phyloP scores from a whole-genome alignment of 352 stramenopile genomes.

The Phytophthora melonis region DNA sequence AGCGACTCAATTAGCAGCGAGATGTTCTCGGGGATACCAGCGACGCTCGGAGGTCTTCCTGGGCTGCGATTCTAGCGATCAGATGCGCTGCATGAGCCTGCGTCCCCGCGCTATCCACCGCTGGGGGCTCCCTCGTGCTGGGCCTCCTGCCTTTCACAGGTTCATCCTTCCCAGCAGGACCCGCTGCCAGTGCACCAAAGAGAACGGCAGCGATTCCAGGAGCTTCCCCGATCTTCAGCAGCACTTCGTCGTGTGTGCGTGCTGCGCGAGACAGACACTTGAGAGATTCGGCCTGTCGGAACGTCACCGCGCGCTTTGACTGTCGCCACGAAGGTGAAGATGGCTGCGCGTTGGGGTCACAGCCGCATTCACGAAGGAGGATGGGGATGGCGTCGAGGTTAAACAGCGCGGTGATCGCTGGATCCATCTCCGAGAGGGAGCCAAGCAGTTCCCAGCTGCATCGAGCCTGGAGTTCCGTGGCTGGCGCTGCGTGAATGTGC shows the following conservation, averaged over 20 bases:
- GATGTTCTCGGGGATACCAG: conserved; percentile 69
- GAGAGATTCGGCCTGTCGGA: conserved; percentile 61
- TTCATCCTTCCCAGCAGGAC: conserved; percentile 3
- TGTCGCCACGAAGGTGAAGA: conserved; percentile 9
- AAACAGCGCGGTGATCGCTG: conserved; percentile 67
- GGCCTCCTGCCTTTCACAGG: conserved; percentile 5
- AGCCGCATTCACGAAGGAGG: conserved; percentile 63
- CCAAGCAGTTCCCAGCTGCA: conserved; percentile 69
- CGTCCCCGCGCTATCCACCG: conserved; percentile 32
- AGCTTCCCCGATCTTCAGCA: conserved; percentile 69
- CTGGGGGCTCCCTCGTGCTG: conserved; percentile 2
- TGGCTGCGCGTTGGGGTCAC: conserved; percentile 7
- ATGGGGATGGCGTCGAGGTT: conserved; percentile 68
- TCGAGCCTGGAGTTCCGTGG: conserved; percentile 42
- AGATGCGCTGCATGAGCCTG: conserved; percentile 72
- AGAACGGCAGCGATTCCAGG: conserved; percentile 51
- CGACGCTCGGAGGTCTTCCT: conserved; percentile 61
- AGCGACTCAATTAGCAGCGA: conserved; percentile 73
- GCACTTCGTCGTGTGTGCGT: conserved; percentile 66
- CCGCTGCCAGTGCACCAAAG: conserved; percentile 49
- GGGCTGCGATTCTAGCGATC: conserved; percentile 59
- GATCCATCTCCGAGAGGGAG: conserved; percentile 62
- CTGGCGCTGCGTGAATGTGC: conserved; percentile 40
- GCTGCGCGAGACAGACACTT: conserved; percentile 72
- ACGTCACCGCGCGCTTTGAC: conserved; percentile 24